Percentiles rank a stretch among this genome's conserved stretches.
These are phyloP conservation scores for Kodamaea fukazawae DNA, from an alignment of 805 yeast species.

Conservation along the genomic window DNA sequence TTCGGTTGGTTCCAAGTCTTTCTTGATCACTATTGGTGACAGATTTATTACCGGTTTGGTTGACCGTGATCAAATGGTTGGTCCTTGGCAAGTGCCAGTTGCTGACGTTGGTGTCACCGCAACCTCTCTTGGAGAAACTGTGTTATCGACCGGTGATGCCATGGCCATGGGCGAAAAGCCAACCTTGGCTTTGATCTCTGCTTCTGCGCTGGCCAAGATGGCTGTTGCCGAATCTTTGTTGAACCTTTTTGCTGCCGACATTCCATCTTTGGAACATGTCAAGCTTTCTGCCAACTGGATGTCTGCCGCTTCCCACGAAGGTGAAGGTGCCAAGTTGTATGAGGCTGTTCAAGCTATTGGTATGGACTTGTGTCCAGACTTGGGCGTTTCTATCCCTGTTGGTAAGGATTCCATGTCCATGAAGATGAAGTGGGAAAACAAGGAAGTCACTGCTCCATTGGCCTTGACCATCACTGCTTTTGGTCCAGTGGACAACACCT, in stretches of 20 bases:
- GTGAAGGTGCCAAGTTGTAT: slow-evolving; percentile 92
- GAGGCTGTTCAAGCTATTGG: slow-evolving; percentile 98
- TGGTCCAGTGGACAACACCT: slow-evolving; percentile 79
- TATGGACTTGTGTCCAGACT: slow-evolving; percentile 86
- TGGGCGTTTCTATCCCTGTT: slow-evolving; percentile 91
- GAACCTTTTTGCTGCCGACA: slow-evolving; percentile 87
- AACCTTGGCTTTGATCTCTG: slow-evolving; percentile 77
- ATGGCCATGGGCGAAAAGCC: slow-evolving; percentile 98
- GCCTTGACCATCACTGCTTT: slow-evolving; percentile 90
- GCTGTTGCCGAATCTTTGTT: slow-evolving; percentile 92
- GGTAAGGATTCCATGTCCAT: slow-evolving; percentile 99
- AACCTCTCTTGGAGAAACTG: slow-evolving; percentile 75
- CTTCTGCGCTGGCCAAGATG: slow-evolving; percentile 91
- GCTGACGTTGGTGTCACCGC: slow-evolving; percentile 97
- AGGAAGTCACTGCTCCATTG: slow-evolving; percentile 93
- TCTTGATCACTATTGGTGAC: slow-evolving; percentile 97
- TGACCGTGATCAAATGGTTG: slow-evolving; percentile 97
- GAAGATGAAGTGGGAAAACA: slow-evolving; percentile 96
- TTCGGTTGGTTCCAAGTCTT: slow-evolving; percentile 90
- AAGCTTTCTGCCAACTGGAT: slow-evolving; percentile 98
- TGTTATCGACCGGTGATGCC: slow-evolving; percentile 88
- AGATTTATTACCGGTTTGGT: slow-evolving; percentile 95
- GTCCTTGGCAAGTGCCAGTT: slow-evolving; percentile 99
- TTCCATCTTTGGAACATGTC: slow-evolving; percentile 67
- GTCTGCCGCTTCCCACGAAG: slow-evolving; percentile 93